Conservation (phyloP, 2,329 filamentous ascomycete genomes). For the Colletotrichum neosansevieriae region DNA sequence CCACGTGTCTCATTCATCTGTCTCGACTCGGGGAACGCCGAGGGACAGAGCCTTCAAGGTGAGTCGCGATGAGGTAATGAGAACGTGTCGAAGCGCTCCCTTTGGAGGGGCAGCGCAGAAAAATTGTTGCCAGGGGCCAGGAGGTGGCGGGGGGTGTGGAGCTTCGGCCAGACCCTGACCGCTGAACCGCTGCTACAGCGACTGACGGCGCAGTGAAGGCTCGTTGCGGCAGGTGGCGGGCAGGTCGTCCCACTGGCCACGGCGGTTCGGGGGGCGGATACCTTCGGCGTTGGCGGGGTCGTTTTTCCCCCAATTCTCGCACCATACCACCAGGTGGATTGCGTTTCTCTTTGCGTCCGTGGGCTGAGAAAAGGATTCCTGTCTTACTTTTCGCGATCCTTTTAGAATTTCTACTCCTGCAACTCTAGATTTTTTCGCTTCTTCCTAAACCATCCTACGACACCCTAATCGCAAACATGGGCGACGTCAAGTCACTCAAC, state of each 20-base stretch:
- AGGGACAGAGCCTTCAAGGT: background rate
- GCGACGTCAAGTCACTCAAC: slow-evolving; percentile 39
- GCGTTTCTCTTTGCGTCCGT: slow-evolving; percentile 37
- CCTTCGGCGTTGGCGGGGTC: slow-evolving; percentile 41
- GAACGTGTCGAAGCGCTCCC: slow-evolving; percentile 12
- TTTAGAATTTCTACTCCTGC: background rate
- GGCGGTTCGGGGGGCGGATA: slow-evolving; percentile 32
- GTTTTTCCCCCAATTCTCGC: slow-evolving; percentile 30
- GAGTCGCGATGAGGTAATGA: slow-evolving; percentile 30
- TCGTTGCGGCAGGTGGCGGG: background rate
- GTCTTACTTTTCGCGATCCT: background rate
- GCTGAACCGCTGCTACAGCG: too few relatives aligned
- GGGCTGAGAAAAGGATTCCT: slow-evolving; percentile 14
- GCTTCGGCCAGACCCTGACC: too few relatives aligned
- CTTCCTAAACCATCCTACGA: background rate
- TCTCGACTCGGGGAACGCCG: slow-evolving; percentile 27
- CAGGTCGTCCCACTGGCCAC: slow-evolving; percentile 1
- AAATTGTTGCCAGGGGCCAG: background rate
- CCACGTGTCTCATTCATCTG: slow-evolving; percentile 8
- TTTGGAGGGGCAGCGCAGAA: slow-evolving; percentile 21
- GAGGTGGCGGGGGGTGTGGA: slow-evolving; percentile 1
- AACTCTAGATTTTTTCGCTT: background rate
- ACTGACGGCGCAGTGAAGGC: too few relatives aligned
- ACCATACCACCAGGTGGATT: slow-evolving; percentile 37
- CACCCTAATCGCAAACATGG: slow-evolving; percentile 33